Conservation (phyloP, 164 flowering plant species). For the Chimonanthus salicifolius region DNA sequence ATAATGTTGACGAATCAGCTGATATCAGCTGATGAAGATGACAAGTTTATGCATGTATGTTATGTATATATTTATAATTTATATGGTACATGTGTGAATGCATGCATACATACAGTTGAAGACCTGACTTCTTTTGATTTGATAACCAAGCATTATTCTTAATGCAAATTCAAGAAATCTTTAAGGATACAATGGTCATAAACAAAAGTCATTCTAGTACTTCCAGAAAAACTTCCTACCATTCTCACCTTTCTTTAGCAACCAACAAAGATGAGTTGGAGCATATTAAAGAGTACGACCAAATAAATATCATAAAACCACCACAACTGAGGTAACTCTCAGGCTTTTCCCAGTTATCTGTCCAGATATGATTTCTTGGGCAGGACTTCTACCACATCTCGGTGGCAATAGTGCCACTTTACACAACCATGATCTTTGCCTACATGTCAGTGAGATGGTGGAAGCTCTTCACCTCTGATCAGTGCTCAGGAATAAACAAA, state of each 20-base stretch:
- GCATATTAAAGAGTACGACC: conserved; percentile 7
- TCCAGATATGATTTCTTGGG: conserved; percentile 45
- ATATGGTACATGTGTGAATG: background rate
- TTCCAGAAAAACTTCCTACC: conserved; percentile 7
- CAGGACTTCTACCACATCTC: conserved; percentile 55
- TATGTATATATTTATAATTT: no score
- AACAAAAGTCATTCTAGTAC: conserved; percentile 16
- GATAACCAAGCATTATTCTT: background rate
- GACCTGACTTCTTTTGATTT: no score
- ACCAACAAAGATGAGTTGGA: conserved; percentile 20
- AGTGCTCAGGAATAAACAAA: conserved; percentile 83
- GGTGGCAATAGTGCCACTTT: conserved; percentile 61
- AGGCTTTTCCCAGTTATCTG: background rate
- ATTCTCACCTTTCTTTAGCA: conserved; percentile 21
- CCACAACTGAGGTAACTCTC: background rate
- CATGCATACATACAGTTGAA: background rate
- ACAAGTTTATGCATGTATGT: background rate
- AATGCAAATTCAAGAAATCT: background rate
- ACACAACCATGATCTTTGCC: conserved; percentile 59
- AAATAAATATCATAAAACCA: conserved; percentile 5
- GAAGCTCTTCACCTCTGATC: conserved; percentile 73
- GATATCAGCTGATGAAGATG: no score
- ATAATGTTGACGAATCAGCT: no score
- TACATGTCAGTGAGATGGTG: conserved; percentile 61
- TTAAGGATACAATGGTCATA: conserved; percentile 1